Base-by-base conservation (phyloP, 495 filamentous ascomycete species). In the Diplogelasinospora grovesii region DNA sequence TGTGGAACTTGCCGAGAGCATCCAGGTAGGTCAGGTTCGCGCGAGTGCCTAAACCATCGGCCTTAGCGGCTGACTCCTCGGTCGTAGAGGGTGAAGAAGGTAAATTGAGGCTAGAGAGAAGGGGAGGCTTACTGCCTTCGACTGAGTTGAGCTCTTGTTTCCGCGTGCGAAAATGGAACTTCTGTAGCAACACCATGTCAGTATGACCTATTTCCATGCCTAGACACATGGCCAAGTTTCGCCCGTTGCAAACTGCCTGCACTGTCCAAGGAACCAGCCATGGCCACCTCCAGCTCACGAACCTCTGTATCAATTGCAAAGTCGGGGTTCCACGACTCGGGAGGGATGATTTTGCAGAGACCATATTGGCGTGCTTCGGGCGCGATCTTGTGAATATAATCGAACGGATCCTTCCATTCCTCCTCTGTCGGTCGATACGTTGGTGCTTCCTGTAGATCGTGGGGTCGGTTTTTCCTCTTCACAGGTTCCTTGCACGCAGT, bases 291-390 rank as follows among this genome's bases (percentile, higher is more conserved):
- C 14, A 36, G 28, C 29, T 20, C 6, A 65, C 80, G 55, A 70
- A 96, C 90, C 81, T 96, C 87, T 13, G 92, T 96, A 64, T 99
- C 89, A 54, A 99, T 88, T 9, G 89, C 89, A 55, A 99, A 97
- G 29, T 83, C 70, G 11, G 92, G 92, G 43, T 93, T 89, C 92
- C 92, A 99, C 22, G 73, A 78, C 39, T 90, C 85, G 8, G 92
- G 92, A 9, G 93, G 92, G 41, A 97, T 84, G 45, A 99, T 84
- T 64, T 96, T 90, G 71, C 86, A 88, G 27, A 97, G 82, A 22
- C 92, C 92, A 61, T 85, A 99, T 53, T 87, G 78, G 38, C 61
- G 68, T 13, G 85, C 92, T 53, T 95, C 89, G 5, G 83, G 80
- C 9, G 79, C 70, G 49, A 99, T 96, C 56, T 86, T 95, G 49